phyloP scores from a whole-genome alignment of 768 basidiomycete species.

The Ramaria sp. region DNA sequence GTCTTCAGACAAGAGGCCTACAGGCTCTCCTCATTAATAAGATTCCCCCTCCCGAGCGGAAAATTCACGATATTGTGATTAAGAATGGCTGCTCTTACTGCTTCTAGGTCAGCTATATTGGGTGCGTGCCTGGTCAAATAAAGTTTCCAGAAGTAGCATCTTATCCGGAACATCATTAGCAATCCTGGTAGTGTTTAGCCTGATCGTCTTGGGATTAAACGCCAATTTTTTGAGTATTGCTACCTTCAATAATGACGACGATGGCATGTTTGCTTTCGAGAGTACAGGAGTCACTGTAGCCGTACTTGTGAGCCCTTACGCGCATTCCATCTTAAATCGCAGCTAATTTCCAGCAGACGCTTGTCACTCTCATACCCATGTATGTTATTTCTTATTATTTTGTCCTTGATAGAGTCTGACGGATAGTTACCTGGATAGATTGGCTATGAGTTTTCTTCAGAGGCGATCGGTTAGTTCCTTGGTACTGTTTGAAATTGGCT shows the following conservation, averaged over 20 bases:
- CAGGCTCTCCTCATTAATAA: too few species aligned
- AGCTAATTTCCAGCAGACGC: not conserved
- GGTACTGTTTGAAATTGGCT: slow-evolving; percentile 6
- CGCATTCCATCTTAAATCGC: not conserved
- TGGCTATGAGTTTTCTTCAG: not conserved
- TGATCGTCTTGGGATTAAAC: slow-evolving; percentile 1
- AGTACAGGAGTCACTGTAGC: not conserved
- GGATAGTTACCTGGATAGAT: not conserved
- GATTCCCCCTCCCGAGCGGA: too few species aligned
- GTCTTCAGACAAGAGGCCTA: too few species aligned
- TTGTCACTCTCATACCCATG: not conserved
- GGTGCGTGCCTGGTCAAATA: not conserved
- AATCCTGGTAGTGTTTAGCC: not conserved
- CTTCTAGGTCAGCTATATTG: not conserved
- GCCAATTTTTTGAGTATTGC: slow-evolving; percentile 1
- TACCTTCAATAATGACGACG: not conserved
- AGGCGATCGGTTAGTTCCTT: not conserved
- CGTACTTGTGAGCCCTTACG: not conserved
- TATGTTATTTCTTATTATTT: not conserved
- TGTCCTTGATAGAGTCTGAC: not conserved
- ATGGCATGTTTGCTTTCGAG: not conserved
- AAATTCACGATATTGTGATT: too few species aligned
- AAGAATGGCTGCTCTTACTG: not conserved
- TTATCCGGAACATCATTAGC: not conserved
- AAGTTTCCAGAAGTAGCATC: not conserved